A percentile compares a stretch with the other conserved stretches of the same genome.
phyloP scores from a whole-genome alignment of 1,139 yeast species.

The Spencermartinsiella ligniputridi region DNA sequence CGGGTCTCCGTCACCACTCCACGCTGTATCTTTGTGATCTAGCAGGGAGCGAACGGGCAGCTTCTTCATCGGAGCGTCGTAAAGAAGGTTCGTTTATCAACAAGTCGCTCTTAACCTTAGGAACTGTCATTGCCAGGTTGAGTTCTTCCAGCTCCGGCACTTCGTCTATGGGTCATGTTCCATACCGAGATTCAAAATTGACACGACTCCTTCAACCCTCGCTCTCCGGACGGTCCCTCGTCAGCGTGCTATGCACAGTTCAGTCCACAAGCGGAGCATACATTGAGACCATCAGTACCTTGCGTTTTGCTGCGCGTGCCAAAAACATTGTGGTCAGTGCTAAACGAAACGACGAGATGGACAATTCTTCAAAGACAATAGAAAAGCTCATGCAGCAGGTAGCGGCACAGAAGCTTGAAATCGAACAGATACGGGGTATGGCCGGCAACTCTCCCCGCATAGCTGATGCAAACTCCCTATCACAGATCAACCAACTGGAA shows the following conservation, averaged over 20 bases:
- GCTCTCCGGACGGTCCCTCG: conserved; percentile 77
- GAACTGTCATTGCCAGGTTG: conserved; percentile 81
- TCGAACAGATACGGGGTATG: conserved; percentile 26
- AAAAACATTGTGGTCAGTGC: conserved; percentile 75
- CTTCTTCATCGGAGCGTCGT: conserved; percentile 73
- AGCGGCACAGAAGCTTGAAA: conserved; percentile 39
- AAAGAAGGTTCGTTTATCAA: conserved; percentile 92
- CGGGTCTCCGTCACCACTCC: conserved; percentile 42
- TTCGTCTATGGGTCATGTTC: conserved; percentile 52
- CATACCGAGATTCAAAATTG: conserved; percentile 87
- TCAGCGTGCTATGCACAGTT: conserved; percentile 84
- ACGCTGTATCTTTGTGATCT: conserved; percentile 86
- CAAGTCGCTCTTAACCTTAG: conserved; percentile 80
- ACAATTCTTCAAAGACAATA: conserved; percentile 21
- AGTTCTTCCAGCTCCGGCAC: conserved; percentile 22
- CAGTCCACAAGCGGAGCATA: conserved; percentile 58
- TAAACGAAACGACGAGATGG: conserved; percentile 41
- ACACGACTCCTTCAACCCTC: conserved; percentile 90
- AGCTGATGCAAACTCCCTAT: background rate
- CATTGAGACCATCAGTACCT: conserved; percentile 79
- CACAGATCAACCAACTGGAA: conserved; percentile 44
- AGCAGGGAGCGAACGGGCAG: conserved; percentile 94
- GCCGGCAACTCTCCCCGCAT: conserved; percentile 4
- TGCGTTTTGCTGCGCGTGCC: conserved; percentile 90
- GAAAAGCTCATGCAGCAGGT: conserved; percentile 33